Evolutionary conservation across 768 basidiomycete species (phyloP).

Genomic region (Tephrocybe sp.): DNA sequence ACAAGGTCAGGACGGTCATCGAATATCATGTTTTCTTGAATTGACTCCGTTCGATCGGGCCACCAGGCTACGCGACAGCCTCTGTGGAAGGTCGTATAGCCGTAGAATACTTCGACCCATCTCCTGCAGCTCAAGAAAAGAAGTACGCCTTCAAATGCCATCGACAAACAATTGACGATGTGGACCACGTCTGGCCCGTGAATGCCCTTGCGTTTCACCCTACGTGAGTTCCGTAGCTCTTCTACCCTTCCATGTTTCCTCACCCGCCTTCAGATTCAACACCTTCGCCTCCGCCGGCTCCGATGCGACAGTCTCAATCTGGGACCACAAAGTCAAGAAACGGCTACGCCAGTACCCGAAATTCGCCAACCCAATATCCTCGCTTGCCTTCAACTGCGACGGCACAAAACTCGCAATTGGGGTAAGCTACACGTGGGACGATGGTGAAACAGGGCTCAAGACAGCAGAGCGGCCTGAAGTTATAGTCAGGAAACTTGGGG

Average conservation of each 20-base stretch:
- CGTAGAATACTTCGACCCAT: conserved; percentile 94
- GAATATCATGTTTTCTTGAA: too few species aligned
- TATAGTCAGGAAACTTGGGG: conserved; percentile 63
- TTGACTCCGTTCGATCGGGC: not conserved
- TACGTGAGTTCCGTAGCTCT: conserved; percentile 40
- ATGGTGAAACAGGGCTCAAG: conserved; percentile 73
- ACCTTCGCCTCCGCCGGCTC: conserved; percentile 97
- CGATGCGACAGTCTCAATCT: conserved; percentile 91
- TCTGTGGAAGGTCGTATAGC: conserved; percentile 97
- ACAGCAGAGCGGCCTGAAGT: conserved; percentile 62
- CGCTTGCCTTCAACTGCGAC: conserved; percentile 81
- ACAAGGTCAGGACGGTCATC: conserved; percentile 56
- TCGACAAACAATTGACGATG: conserved; percentile 83
- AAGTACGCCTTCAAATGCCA: conserved; percentile 99
- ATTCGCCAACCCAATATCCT: conserved; percentile 72
- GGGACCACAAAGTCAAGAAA: conserved; percentile 98
- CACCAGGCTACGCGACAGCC: conserved; percentile 86
- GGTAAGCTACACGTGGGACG: conserved; percentile 88
- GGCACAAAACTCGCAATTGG: conserved; percentile 84
- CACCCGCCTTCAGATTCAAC: conserved; percentile 58
- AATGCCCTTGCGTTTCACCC: conserved; percentile 96
- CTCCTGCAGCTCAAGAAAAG: conserved; percentile 70
- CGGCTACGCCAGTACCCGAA: conserved; percentile 89
- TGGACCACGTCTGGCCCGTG: conserved; percentile 96
- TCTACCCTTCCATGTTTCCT: not conserved